A percentile compares a stretch with the other conserved stretches of the same genome.
phyloP scores from a whole-genome alignment of 441 rosid genomes.

The Gossypium aridum region DNA sequence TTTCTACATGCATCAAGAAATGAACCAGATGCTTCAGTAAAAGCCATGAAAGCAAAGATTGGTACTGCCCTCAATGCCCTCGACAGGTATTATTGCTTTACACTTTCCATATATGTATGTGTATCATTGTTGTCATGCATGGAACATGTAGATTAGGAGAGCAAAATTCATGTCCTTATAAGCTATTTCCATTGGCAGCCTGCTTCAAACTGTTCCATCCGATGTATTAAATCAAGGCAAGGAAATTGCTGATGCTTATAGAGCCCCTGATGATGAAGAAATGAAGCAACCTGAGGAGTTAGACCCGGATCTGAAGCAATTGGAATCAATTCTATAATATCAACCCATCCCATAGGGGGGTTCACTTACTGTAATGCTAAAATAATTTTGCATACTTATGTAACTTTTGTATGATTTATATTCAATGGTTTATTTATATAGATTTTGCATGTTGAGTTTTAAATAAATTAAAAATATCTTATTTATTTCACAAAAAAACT shows the following conservation, averaged over 20 bases:
- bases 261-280: constrained; percentile 39
- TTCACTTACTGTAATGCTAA: no score
- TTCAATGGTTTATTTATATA: no score
- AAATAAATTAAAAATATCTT: no score
- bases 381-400: no score
- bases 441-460: no score
- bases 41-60: constrained; percentile 40
- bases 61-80: constrained; percentile 7
- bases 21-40: constrained; percentile 47
- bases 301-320: constrained; percentile 58
- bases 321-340: constrained; percentile 59
- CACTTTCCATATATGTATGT: background rate
- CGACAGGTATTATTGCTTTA: constrained; percentile 1
- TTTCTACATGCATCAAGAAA: constrained; percentile 70
- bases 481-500: no score
- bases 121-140: no score
- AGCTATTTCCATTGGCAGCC: constrained; percentile 30
- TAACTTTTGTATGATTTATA: no score
- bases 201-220: constrained; percentile 65
- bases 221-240: constrained; percentile 57
- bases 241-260: constrained; percentile 68
- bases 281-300: constrained; percentile 22
- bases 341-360: background rate
- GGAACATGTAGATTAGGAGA: background rate
- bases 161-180: background rate